A percentile compares a stretch with the other conserved stretches of the same genome.
Conservation (phyloP, 768 basidiomycete genomes). For the Peribolospora baueri region DNA sequence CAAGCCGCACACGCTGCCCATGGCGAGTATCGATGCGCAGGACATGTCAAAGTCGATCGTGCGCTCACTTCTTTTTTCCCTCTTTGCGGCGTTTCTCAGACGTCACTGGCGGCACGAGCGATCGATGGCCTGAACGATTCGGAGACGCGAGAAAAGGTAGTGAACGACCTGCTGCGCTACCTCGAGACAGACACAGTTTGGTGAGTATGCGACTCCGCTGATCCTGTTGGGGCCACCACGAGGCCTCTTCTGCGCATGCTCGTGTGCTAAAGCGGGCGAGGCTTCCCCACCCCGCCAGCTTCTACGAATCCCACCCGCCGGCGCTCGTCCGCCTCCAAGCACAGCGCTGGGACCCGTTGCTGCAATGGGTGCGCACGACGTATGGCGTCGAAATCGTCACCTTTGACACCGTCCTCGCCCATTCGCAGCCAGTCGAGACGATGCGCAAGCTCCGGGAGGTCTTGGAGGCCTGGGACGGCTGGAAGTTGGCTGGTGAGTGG, state of each 20-base stretch:
- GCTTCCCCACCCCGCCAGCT: conserved; percentile 26
- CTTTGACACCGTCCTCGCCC: conserved; percentile 45
- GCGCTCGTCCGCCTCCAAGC: conserved; percentile 52
- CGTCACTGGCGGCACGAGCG: conserved; percentile 69
- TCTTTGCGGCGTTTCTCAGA: conserved; percentile 27
- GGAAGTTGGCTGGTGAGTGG: conserved; percentile 65
- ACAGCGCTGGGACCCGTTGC: conserved; percentile 65
- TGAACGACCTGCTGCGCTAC: conserved; percentile 48
- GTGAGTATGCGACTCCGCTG: conserved; percentile 23
- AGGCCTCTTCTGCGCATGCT: not conserved
- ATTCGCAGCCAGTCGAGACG: conserved; percentile 45
- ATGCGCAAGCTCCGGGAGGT: conserved; percentile 33
- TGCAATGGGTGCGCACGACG: conserved; percentile 46
- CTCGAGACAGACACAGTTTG: conserved; percentile 87
- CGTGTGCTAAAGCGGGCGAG: not conserved
- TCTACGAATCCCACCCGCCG: conserved; percentile 54
- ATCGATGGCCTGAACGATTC: conserved; percentile 48
- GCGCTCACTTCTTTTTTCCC: not conserved
- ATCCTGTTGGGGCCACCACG: not conserved
- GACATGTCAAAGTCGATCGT: not conserved
- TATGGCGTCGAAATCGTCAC: conserved; percentile 41
- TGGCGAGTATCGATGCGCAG: conserved; percentile 29
- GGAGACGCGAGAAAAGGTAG: conserved; percentile 35
- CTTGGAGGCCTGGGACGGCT: conserved; percentile 42
- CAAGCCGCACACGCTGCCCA: conserved; percentile 72